These are phyloP conservation scores for Cystoderma amianthinum DNA, from an alignment of 768 basidiomycete genomes.

Conservation along the genomic window DNA sequence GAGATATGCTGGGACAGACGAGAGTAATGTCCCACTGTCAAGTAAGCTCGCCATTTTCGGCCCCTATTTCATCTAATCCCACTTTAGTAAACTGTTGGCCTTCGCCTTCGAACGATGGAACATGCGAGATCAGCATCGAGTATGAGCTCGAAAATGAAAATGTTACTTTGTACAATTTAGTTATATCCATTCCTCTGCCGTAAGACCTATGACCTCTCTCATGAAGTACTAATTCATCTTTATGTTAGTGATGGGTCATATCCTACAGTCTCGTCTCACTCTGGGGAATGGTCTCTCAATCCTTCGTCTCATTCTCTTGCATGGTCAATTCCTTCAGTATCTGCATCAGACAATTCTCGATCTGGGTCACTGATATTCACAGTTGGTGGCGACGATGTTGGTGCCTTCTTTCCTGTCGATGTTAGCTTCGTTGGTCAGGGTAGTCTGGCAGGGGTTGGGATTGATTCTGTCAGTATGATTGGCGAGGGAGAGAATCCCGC, in stretches of 20 bases:
- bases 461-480: slow-evolving; percentile 51
- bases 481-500: slow-evolving; percentile 29
- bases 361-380: slow-evolving; percentile 91
- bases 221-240: background rate
- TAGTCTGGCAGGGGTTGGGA: slow-evolving; percentile 70
- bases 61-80: background rate
- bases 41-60: slow-evolving; percentile 44
- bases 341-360: slow-evolving; percentile 46
- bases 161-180: slow-evolving; percentile 75
- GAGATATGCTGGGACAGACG: slow-evolving; percentile 87
- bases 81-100: slow-evolving; percentile 93
- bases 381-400: slow-evolving; percentile 76
- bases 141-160: slow-evolving; percentile 90
- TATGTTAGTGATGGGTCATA: slow-evolving; percentile 64
- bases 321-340: slow-evolving; percentile 75
- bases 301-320: slow-evolving; percentile 73
- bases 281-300: slow-evolving; percentile 80
- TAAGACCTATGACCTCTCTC: slow-evolving; percentile 29
- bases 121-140: slow-evolving; percentile 92
- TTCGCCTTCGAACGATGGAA: slow-evolving; percentile 85
- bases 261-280: slow-evolving; percentile 72
- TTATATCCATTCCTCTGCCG: slow-evolving; percentile 92
- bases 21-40: slow-evolving; percentile 84
- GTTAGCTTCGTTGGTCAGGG: slow-evolving; percentile 78
- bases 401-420: slow-evolving; percentile 88